Conservation (phyloP, 208 protist species). For the Wallacemonas sp. region DNA sequence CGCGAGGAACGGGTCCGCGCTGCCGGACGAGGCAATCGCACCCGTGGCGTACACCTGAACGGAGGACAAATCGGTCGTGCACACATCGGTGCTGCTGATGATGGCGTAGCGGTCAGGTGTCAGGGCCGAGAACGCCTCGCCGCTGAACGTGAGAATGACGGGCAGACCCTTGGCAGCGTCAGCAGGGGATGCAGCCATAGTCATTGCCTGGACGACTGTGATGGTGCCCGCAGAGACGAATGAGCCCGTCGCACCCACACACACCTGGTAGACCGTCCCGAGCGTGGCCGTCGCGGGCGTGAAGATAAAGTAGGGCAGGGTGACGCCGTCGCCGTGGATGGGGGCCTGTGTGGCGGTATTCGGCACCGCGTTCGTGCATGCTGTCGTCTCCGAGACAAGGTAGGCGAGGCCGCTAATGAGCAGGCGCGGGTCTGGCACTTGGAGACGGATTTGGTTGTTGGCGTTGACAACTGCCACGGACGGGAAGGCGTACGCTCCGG, state of each 20-base stretch:
- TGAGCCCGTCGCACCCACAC: slow-evolving; percentile 19
- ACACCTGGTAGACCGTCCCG: slow-evolving; percentile 32
- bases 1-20: slow-evolving; percentile 28
- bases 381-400: slow-evolving; percentile 9
- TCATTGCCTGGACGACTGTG: slow-evolving; percentile 23
- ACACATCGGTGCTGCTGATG: slow-evolving; percentile 19
- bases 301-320: slow-evolving; percentile 27
- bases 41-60: slow-evolving; percentile 26
- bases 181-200: slow-evolving; percentile 20
- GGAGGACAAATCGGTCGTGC: slow-evolving; percentile 14
- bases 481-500: slow-evolving; percentile 23
- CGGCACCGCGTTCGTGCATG: slow-evolving; percentile 16
- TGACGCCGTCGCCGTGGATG: slow-evolving; percentile 5
- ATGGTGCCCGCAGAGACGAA: slow-evolving; percentile 36
- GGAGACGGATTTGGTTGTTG: slow-evolving; percentile 40
- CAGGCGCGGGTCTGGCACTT: slow-evolving; percentile 32
- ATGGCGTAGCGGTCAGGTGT: slow-evolving; percentile 29
- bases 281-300: slow-evolving; percentile 11
- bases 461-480: slow-evolving; percentile 25
- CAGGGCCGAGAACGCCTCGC: slow-evolving; percentile 19
- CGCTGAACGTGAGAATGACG: slow-evolving; percentile 27
- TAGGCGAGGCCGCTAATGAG: slow-evolving; percentile 28
- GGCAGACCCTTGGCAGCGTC: slow-evolving; percentile 30
- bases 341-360: slow-evolving; percentile 13
- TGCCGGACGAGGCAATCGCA: slow-evolving; percentile 19